A percentile compares a stretch with the other conserved stretches of the same genome.
These are phyloP conservation scores for Pouteria glomerata DNA, from an alignment of 148 eudicot species.

Conservation along the genomic window DNA sequence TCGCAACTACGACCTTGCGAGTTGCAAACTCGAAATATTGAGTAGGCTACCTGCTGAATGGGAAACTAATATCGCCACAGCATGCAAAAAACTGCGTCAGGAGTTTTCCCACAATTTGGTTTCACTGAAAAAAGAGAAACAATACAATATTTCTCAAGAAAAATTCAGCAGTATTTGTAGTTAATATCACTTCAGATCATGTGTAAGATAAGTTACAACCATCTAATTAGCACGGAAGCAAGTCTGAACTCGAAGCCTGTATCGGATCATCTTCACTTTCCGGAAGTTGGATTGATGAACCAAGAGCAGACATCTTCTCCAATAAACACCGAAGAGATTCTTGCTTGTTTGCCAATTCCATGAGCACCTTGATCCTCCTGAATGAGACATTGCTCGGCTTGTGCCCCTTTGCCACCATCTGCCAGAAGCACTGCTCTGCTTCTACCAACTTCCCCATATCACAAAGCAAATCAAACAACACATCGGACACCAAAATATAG, in stretches of 20 bases:
- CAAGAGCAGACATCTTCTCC: slow-evolving; percentile 58
- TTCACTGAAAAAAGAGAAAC: too few relatives aligned
- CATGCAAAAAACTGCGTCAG: too few relatives aligned
- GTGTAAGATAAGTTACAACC: background rate
- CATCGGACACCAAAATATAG: slow-evolving; percentile 63
- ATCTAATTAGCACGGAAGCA: background rate
- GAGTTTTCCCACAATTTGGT: too few relatives aligned
- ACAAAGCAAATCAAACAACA: slow-evolving; percentile 79
- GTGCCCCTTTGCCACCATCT: slow-evolving; percentile 85
- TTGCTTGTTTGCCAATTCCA: slow-evolving; percentile 77
- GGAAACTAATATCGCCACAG: too few relatives aligned
- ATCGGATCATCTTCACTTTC: slow-evolving; percentile 6
- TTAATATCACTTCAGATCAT: background rate
- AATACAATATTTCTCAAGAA: background rate
- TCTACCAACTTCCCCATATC: slow-evolving; percentile 69
- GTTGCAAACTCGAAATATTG: too few relatives aligned
- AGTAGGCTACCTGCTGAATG: too few relatives aligned
- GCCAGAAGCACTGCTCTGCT: slow-evolving; percentile 73
- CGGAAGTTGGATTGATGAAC: slow-evolving; percentile 26
- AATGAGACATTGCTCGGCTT: slow-evolving; percentile 75
- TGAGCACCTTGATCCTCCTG: slow-evolving; percentile 83
- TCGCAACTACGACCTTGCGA: too few relatives aligned
- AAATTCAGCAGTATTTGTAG: background rate
- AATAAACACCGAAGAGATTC: slow-evolving; percentile 45
- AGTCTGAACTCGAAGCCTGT: background rate